Evolutionary conservation across 441 rosid species (phyloP).

Genomic region (Gossypium davidsonii): DNA sequence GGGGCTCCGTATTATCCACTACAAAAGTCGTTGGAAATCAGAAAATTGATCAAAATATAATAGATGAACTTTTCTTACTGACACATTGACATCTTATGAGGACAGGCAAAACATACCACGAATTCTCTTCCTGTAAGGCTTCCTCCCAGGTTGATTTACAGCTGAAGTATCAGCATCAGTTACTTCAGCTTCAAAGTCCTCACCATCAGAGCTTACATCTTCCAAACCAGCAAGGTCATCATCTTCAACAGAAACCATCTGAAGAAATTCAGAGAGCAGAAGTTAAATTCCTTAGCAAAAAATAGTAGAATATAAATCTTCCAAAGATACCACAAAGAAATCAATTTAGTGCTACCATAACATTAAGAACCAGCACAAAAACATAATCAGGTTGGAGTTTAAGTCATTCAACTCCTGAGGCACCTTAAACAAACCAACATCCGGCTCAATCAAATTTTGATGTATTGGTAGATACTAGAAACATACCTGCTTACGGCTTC

Average conservation of each 20-base stretch:
- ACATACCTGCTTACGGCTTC: slow-evolving; percentile 91
- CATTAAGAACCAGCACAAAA: slow-evolving; percentile 3
- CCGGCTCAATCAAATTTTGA: background rate
- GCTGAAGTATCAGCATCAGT: slow-evolving; percentile 70
- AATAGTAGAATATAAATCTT: background rate
- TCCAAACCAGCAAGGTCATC: slow-evolving; percentile 99
- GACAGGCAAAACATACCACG: slow-evolving; percentile 46
- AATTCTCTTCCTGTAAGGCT: slow-evolving; percentile 66
- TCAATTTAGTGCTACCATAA: background rate
- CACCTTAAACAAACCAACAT: background rate
- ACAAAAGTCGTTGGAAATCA: slow-evolving; percentile 23
- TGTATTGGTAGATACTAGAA: background rate
- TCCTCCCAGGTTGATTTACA: slow-evolving; percentile 69
- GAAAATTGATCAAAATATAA: slow-evolving; percentile 8
- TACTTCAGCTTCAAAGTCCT: slow-evolving; percentile 91
- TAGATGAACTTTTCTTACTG: background rate
- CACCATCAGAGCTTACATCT: slow-evolving; percentile 92
- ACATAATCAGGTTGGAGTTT: background rate
- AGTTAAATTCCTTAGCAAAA: background rate
- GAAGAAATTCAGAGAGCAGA: slow-evolving; percentile 17
- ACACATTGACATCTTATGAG: slow-evolving; percentile 6
- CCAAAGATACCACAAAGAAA: background rate
- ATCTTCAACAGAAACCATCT: slow-evolving; percentile 98
- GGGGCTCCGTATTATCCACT: slow-evolving; percentile 63
- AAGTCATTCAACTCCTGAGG: background rate